phyloP scores from a whole-genome alignment of 768 basidiomycete species.

The Russula earlei region DNA sequence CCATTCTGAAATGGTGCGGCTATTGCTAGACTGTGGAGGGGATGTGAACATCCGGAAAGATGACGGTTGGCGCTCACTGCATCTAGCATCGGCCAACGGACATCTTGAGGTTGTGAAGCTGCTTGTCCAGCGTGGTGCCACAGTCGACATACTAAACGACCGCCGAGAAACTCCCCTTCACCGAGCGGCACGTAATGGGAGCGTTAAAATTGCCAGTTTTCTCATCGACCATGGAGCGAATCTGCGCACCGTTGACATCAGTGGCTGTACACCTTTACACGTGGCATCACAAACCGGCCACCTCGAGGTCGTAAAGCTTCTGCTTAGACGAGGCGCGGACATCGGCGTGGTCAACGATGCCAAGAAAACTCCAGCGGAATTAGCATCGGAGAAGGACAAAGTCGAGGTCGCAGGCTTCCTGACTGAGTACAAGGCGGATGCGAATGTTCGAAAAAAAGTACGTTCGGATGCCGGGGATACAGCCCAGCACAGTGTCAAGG shows the following conservation, averaged over 20 bases:
- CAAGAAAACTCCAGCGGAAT: not conserved
- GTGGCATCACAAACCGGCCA: not conserved
- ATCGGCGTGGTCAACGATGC: not conserved
- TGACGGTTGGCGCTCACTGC: not conserved
- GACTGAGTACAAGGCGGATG: not conserved
- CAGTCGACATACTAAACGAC: not conserved
- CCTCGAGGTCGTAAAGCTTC: not conserved
- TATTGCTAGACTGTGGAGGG: not conserved
- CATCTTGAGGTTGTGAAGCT: not conserved
- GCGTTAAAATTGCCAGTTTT: not conserved
- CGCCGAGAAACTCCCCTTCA: not conserved
- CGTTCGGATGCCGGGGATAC: not conserved
- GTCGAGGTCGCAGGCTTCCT: not conserved
- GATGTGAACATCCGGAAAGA: not conserved
- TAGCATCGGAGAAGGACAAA: not conserved
- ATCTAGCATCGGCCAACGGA: not conserved
- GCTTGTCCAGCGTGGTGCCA: not conserved
- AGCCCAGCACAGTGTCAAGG: not conserved
- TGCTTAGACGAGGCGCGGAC: not conserved
- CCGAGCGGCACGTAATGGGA: not conserved
- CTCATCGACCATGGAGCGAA: conserved; percentile 1
- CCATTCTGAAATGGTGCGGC: not conserved
- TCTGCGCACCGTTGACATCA: not conserved
- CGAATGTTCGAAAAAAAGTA: not conserved
- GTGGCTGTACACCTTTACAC: not conserved